Percentiles rank a stretch among this genome's conserved stretches.
phyloP scores from a whole-genome alignment of 2,329 filamentous ascomycete species.

The Fusarium sp. region DNA sequence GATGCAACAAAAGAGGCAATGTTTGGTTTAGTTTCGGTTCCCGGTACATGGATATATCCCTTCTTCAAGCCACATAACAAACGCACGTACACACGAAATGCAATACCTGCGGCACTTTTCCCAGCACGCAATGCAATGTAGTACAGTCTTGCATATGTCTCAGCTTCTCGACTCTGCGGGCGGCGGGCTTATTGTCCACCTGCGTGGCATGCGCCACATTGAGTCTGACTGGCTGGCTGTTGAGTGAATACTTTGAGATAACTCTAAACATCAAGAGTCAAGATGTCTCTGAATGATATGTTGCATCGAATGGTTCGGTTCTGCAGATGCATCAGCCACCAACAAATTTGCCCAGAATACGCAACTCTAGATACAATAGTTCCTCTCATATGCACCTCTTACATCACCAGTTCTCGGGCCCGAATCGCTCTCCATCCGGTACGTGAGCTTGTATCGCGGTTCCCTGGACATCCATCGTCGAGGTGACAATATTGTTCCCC shows the following conservation, averaged over 20 bases:
- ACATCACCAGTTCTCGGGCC: constrained; percentile 62
- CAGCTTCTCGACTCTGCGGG: neutral
- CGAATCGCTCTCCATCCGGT: constrained; percentile 65
- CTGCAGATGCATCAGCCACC: constrained; percentile 4
- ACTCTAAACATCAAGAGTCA: neutral
- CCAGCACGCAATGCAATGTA: neutral
- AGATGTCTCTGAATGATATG: neutral
- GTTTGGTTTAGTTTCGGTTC: neutral
- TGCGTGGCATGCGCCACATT: constrained; percentile 4
- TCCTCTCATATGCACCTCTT: neutral
- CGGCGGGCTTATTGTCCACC: constrained; percentile 9
- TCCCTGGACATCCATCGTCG: constrained; percentile 68
- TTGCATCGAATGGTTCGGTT: neutral
- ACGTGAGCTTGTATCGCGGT: constrained; percentile 66
- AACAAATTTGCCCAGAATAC: neutral
- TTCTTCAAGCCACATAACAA: constrained; percentile 1
- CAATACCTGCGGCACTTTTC: neutral
- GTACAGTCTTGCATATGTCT: neutral
- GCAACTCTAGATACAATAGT: neutral
- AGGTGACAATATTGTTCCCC: constrained; percentile 67
- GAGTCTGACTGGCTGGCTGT: neutral
- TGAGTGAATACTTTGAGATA: neutral
- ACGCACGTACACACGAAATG: neutral
- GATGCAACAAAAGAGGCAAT: neutral
- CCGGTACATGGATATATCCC: constrained; percentile 9